Evolutionary conservation across 768 basidiomycete species (phyloP), one percentile per base, ranked within the genome.

Genomic region (Boletales sp.): DNA sequence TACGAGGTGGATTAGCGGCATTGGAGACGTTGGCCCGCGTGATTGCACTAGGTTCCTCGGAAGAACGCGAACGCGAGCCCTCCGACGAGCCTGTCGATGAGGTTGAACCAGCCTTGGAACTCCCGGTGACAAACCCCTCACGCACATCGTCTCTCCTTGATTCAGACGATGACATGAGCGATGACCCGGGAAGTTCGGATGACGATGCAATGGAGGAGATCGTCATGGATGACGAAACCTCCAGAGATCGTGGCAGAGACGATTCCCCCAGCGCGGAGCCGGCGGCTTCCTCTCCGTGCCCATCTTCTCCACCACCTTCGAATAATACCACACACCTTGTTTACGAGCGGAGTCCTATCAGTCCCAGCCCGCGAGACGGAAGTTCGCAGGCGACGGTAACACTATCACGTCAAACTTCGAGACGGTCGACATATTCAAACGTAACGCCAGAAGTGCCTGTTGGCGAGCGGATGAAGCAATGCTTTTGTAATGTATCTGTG

Each of bases 21-120:
- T 72, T 97, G 46, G 94, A 97, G 63, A 86, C 90, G 47, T 74
- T 99, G 8, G 91, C 94, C 0, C 82, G 84, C 24, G 90, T 94
- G 3, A 87, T 97, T 14, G 79, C 84, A 0, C 73, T 84, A 41
- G 81, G 80, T 43, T 76, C 74, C 19, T 78, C 78, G 12, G 77
- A 78, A 15, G 79, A 78, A 5, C 71, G 69, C 14, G 77, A 81
- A 47, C 72, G 76, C 30, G 82, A 84, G 18, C 67, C 74, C 10
- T 80, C 80, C 67, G 82, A 85, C 36, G 83, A 83, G 34, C 75
- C 73, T 40, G 71, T 70, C 32, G 71, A 73, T 40, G 85, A 84
- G 17, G 71, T 81, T 15, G 82, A 83, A 48, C 81, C 84, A 3
- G 74, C 85, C 3, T 70, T 81, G 34, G 86, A 87, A 50, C 75